Evolutionary conservation across 371 early-diverging fungal genomes (phyloP), one percentile per base, ranked within the genome.

Genomic region (Fennellomyces sp.): DNA sequence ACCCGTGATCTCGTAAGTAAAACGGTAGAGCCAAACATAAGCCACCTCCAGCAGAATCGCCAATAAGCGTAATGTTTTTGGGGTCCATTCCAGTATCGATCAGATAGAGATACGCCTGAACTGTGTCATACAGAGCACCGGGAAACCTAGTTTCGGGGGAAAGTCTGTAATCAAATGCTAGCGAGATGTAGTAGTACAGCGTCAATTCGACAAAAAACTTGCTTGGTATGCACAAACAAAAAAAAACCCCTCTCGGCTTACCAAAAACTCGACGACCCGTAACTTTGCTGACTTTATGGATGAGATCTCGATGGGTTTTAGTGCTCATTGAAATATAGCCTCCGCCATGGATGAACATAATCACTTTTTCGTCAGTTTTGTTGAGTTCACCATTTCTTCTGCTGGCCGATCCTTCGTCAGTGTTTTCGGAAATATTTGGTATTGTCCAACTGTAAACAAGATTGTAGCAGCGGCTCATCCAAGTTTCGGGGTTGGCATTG

Each of bases 61-160:
- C 41, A n/a, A 41, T 41, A 21, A 41, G n/a, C 21, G 41, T 41
- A 41, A 41, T 41, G 21, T 41, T 17, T 26, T 26, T 48, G 27
- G 48, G 25, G 25, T 48, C 48, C 48, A 25, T 48, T 23, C 25
- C 23, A 5, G 17, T 25, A 23, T 52, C 31, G 12, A 52, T 33
- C 2, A 52, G 25, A 13, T 31, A 17, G 10, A 52, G 19, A 23
- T 52, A 52, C 10, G n/a, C 35, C 23, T 52, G 52, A 29, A 49
- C n/a, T 33, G 52, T 52, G 31, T 52, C 52, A 33, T 52, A 52
- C 52, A 52, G 33, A 11, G 52, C 31, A 17, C 52, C 31, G n/a
- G 31, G 52, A 33, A 31, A 33, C 21, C 33, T 6, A 11, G 33
- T 21, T 52, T 52, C 31, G 6, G 52, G 52, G 12, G 52, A 15